These are phyloP conservation scores for Asterochloris erici DNA, from an alignment of 139 green algal species.

Conservation along the genomic window DNA sequence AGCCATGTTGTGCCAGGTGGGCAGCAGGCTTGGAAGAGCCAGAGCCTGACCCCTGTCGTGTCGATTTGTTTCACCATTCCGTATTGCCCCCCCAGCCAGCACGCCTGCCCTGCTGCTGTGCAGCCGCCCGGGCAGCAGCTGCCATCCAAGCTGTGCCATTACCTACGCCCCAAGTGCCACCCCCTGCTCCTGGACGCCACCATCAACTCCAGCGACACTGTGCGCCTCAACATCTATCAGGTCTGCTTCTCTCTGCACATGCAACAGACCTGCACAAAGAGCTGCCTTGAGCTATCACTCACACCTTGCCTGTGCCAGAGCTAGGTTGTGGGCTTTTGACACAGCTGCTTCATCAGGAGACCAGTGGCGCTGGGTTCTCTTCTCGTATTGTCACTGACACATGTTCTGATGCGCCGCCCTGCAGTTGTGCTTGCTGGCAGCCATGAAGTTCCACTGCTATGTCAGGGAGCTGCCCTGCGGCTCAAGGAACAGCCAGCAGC, in stretches of 20 bases:
- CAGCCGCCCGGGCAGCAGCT: slow-evolving; percentile 41
- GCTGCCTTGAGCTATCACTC: not conserved
- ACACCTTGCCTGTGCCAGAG: too few species aligned
- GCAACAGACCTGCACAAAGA: not conserved
- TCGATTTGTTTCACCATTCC: too few species aligned
- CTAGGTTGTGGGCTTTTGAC: too few species aligned
- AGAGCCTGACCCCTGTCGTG: too few species aligned
- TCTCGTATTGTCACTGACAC: too few species aligned
- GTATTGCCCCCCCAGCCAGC: too few species aligned
- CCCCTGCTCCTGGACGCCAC: slow-evolving; percentile 77
- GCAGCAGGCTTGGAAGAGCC: too few species aligned
- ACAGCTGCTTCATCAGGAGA: too few species aligned
- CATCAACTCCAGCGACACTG: slow-evolving; percentile 70
- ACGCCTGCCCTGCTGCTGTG: not conserved
- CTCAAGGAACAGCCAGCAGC: not conserved
- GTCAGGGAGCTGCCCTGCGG: not conserved
- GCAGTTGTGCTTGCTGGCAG: slow-evolving; percentile 74
- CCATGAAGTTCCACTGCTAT: slow-evolving; percentile 84
- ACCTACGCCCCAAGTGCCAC: slow-evolving; percentile 85
- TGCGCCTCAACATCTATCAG: slow-evolving; percentile 86
- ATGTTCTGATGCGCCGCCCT: not conserved
- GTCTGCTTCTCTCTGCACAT: slow-evolving; percentile 12
- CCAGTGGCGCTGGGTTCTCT: too few species aligned
- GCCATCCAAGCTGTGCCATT: slow-evolving; percentile 59
- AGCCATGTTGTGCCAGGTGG: too few species aligned